Conservation (phyloP, 1,284 basidiomycete species). For the Singerocomus inundabilis region DNA sequence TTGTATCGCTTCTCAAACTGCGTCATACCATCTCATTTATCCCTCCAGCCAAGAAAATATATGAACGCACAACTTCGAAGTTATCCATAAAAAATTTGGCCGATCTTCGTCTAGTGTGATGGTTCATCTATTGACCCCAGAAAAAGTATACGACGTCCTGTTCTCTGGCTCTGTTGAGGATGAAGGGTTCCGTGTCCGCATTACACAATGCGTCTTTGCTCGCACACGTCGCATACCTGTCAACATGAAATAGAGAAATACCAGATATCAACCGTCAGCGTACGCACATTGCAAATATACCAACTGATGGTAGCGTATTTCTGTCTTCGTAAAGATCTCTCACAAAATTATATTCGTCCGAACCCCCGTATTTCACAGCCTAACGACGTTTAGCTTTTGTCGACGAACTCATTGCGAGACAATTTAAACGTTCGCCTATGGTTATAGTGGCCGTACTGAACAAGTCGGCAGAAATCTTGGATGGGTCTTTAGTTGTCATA, state of each 20-base stretch:
- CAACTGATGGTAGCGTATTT: conserved; percentile 66
- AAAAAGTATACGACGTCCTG: conserved; percentile 54
- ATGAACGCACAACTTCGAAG: conserved; percentile 55
- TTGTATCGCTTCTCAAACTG: conserved; percentile 73
- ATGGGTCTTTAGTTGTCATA: conserved; percentile 73
- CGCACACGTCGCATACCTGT: conserved; percentile 36
- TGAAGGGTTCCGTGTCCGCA: conserved; percentile 47
- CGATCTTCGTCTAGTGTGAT: conserved; percentile 34
- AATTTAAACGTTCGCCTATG: conserved; percentile 35
- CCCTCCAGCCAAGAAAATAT: neutral
- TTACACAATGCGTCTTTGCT: conserved; percentile 39
- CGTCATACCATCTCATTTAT: conserved; percentile 19
- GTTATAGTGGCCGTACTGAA: conserved; percentile 49
- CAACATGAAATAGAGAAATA: conserved; percentile 4
- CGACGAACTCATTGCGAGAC: conserved; percentile 1
- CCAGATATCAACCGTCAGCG: neutral
- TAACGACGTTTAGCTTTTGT: conserved; percentile 28
- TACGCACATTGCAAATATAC: conserved; percentile 66
- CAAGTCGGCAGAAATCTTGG: conserved; percentile 78
- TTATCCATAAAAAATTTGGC: conserved; percentile 53
- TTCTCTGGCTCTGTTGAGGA: conserved; percentile 47
- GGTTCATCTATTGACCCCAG: conserved; percentile 38
- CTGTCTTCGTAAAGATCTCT: conserved; percentile 72
- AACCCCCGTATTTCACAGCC: conserved; percentile 75
- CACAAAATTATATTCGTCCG: conserved; percentile 75